These are phyloP conservation scores for Wallacemonas sp. DNA, from an alignment of 208 protist species.

Conservation along the genomic window DNA sequence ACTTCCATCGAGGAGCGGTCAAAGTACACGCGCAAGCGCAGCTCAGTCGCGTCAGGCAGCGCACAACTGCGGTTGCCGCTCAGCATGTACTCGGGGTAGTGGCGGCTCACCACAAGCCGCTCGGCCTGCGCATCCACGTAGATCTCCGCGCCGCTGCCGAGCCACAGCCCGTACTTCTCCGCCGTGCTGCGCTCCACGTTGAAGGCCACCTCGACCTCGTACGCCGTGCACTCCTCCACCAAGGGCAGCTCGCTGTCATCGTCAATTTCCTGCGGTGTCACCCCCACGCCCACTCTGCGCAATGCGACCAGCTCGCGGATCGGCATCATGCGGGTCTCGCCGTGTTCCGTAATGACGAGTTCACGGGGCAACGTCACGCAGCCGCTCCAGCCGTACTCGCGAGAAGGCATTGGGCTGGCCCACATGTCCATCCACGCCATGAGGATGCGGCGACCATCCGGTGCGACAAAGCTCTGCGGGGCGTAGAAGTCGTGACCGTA, in stretches of 20 bases:
- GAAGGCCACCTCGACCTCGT: constrained; percentile 50
- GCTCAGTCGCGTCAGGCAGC: constrained; percentile 30
- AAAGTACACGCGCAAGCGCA: constrained; percentile 52
- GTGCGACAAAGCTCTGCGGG: constrained; percentile 34
- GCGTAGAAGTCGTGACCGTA: constrained; percentile 48
- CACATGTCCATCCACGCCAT: constrained; percentile 51
- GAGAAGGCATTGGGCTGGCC: constrained; percentile 39
- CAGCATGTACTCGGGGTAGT: constrained; percentile 63
- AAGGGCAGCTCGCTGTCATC: constrained; percentile 31
- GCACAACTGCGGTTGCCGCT: constrained; percentile 53
- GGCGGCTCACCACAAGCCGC: constrained; percentile 50
- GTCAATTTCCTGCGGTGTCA: constrained; percentile 25
- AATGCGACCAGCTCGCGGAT: constrained; percentile 37
- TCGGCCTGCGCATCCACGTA: constrained; percentile 51
- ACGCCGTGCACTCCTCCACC: constrained; percentile 33
- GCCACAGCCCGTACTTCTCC: constrained; percentile 63
- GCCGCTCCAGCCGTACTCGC: constrained; percentile 41
- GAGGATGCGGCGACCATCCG: constrained; percentile 38
- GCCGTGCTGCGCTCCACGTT: constrained; percentile 39
- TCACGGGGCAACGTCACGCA: constrained; percentile 48
- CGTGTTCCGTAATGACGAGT: constrained; percentile 23
- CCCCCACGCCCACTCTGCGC: constrained; percentile 25
- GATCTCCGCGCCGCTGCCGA: constrained; percentile 48
- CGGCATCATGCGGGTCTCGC: constrained; percentile 31
- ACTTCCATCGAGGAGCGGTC: constrained; percentile 61